Base-by-base conservation (phyloP, 2,329 filamentous ascomycete species). In the Colletotrichum coccodes region DNA sequence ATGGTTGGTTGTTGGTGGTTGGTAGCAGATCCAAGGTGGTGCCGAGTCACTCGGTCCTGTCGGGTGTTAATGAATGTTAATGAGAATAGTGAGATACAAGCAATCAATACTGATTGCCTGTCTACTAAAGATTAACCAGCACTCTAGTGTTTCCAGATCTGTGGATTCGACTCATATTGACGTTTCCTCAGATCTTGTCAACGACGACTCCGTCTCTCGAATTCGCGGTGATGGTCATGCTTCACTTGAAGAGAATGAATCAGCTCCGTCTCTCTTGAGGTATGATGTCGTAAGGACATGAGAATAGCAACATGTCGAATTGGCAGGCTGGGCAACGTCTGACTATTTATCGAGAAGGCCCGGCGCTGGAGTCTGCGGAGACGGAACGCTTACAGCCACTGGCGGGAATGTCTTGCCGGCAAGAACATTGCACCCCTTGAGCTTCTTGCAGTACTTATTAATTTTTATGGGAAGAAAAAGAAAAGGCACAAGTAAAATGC, bases 51-150 rank as follows among this genome's bases (percentile, higher is more conserved):
- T 56, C 40, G 32, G 42, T n/a, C 52, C 49, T 60, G 54, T 54
- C 40, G 64, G n/a, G 42, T 36, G 42, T 56, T 56, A 21, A 56
- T 52, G 49, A 60, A 49, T 32, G 42, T 56, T 40, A 36, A 65
- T 60, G 40, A 66, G 50, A 11, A 18, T 50, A 16, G 21, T 30
- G 34, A 23, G 14, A 7, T 18, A 47, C 30, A 53, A 46, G 42
- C 44, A 70, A 42, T 59, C 47, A 38, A 63, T 26, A 18, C 26
- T 53, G 18, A 61, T 58, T 59, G 44, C 18, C 21, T 57, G 52
- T 26, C 26, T 42, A 30, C 49, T 16, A 63, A 68, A 58, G 46
- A 58, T 68, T 36, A 38, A 59, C 32, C 40, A 38, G 32, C 57
- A 36, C 32, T 46, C 42, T 52, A 23, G 38, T 9, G 23, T 50